Evolutionary conservation across 352 stramenopile genomes (phyloP).

Genomic region (Globisporangium cederbergense): DNA sequence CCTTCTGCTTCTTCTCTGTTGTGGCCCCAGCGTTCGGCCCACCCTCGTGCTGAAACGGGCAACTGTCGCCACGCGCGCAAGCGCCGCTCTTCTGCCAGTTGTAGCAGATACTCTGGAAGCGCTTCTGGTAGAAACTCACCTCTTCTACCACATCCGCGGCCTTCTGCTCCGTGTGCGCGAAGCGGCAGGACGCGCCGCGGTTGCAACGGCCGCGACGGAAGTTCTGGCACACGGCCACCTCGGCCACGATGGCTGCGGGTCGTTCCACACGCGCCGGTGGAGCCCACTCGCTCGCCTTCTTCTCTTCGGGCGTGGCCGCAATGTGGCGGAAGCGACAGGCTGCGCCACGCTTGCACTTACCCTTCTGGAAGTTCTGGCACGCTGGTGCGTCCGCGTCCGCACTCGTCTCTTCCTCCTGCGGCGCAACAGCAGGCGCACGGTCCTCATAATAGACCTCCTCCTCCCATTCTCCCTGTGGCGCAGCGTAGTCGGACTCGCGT

Average conservation of each 20-base stretch:
- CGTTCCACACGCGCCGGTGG: conserved; percentile 34
- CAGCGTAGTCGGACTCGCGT: conserved; percentile 11
- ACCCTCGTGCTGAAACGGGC: conserved; percentile 49
- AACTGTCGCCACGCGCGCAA: conserved; percentile 39
- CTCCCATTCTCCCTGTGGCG: conserved; percentile 7
- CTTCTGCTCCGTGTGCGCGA: conserved; percentile 40
- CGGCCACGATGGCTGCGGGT: conserved; percentile 34
- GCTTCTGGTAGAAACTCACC: conserved; percentile 60
- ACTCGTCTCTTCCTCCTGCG: conserved; percentile 31
- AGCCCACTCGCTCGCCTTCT: conserved; percentile 18
- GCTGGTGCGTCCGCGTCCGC: conserved; percentile 44
- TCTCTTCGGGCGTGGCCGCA: conserved; percentile 14
- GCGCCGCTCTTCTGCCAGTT: conserved; percentile 49
- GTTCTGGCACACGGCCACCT: conserved; percentile 51
- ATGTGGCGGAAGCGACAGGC: conserved; percentile 65
- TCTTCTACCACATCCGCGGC: conserved; percentile 34
- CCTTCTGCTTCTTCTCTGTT: conserved; percentile 2
- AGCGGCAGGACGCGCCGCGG: conserved; percentile 51
- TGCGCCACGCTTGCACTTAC: conserved; percentile 61
- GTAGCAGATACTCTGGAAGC: conserved; percentile 63
- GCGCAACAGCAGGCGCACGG: background rate
- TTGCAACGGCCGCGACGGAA: conserved; percentile 41
- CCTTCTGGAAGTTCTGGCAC: conserved; percentile 67
- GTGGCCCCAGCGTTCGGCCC: background rate
- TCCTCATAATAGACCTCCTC: conserved; percentile 6